Evolutionary conservation across 306 rosid species (phyloP).

Genomic region (Vachellia collinsii): DNA sequence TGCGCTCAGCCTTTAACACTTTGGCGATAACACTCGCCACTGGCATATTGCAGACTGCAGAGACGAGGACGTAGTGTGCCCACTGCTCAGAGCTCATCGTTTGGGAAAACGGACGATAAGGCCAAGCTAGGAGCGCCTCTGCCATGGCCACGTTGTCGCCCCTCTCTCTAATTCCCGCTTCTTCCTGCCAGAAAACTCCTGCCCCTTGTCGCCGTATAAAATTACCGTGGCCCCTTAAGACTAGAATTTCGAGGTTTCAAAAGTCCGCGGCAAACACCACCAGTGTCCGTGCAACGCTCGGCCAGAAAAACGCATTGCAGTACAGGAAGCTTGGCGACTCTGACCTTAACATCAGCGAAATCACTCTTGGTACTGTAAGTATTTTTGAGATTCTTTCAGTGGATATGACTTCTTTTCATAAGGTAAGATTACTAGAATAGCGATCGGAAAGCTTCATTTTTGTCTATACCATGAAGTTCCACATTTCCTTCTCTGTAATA

Average conservation of each 20-base stretch:
- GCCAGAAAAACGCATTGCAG: constrained; percentile 48
- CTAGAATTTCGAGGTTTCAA: constrained; percentile 18
- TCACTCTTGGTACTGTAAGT: constrained; percentile 81
- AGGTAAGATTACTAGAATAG: not conserved
- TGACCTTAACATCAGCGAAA: constrained; percentile 81
- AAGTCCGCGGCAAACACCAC: constrained; percentile 19
- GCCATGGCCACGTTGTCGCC: constrained; percentile 45
- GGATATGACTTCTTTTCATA: not conserved
- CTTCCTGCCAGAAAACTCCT: constrained; percentile 23
- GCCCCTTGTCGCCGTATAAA: constrained; percentile 16
- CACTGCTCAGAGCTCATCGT: not conserved
- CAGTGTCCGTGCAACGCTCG: constrained; percentile 41
- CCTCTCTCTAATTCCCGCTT: constrained; percentile 26
- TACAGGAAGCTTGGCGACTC: constrained; percentile 81
- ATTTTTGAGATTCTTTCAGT: not conserved
- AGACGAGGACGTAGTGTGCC: not conserved
- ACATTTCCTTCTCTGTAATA: not conserved
- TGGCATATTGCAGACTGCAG: not conserved
- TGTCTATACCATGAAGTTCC: not conserved
- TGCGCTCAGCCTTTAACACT: not conserved
- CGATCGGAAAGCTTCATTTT: not conserved
- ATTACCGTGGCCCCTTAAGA: constrained; percentile 21
- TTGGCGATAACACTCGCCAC: not conserved
- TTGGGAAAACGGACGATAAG: constrained; percentile 33
- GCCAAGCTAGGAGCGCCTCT: not conserved